phyloP scores from a whole-genome alignment of 2,329 filamentous ascomycete genomes.

The Exophiala aquamarina region DNA sequence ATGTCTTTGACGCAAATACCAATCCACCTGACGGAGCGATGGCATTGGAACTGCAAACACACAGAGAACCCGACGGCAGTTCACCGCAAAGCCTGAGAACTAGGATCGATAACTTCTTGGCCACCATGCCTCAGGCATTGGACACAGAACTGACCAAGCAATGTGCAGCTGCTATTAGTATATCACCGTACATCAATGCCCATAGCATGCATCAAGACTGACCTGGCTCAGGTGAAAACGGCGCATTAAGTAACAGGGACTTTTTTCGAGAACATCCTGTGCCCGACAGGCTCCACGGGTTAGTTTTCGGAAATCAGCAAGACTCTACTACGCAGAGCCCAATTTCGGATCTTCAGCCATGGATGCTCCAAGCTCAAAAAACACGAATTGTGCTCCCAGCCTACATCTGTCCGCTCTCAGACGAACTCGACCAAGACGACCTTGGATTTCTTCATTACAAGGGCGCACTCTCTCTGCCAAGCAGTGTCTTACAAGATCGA shows the following conservation, averaged over 20 bases:
- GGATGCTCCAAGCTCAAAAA: too few relatives aligned
- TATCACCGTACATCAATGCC: too few relatives aligned
- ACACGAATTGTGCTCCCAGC: too few relatives aligned
- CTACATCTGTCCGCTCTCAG: slow-evolving; percentile 79
- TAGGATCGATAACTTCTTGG: slow-evolving; percentile 42
- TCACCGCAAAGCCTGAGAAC: not conserved
- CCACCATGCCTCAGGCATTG: slow-evolving; percentile 34
- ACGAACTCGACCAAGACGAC: slow-evolving; percentile 75
- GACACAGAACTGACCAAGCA: slow-evolving; percentile 33
- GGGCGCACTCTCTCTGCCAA: slow-evolving; percentile 76
- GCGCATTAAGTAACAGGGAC: too few relatives aligned
- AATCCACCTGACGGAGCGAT: not conserved
- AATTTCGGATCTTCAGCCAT: too few relatives aligned
- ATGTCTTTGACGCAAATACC: slow-evolving; percentile 3
- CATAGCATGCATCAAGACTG: too few relatives aligned
- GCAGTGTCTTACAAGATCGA: slow-evolving; percentile 68
- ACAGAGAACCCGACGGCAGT: not conserved
- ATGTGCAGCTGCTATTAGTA: slow-evolving; percentile 37
- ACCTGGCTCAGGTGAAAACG: too few relatives aligned
- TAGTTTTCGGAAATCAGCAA: too few relatives aligned
- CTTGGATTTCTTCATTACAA: slow-evolving; percentile 79
- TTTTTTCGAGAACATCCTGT: too few relatives aligned
- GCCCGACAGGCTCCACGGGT: too few relatives aligned
- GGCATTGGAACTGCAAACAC: too few relatives aligned
- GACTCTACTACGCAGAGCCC: too few relatives aligned